A percentile compares a stretch with the other conserved stretches of the same genome.
Conservation (phyloP, 176 grass and related monocot species). For the Phragmites australis region DNA sequence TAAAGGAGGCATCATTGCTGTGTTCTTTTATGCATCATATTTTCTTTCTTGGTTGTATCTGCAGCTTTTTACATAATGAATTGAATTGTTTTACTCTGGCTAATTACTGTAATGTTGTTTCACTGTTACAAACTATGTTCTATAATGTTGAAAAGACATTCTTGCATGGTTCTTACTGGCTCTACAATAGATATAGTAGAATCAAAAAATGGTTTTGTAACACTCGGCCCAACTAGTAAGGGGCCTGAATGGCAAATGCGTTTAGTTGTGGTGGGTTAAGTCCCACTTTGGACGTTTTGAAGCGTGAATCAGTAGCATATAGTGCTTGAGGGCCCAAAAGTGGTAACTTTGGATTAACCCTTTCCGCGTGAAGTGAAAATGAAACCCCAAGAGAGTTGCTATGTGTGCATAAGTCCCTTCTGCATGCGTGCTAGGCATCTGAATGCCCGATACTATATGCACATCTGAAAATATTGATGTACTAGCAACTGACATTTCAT, state of each 20-base stretch:
- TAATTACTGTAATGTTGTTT: neutral
- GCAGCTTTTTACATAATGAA: neutral
- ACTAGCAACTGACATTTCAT: constrained; percentile 1
- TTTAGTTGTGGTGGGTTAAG: neutral
- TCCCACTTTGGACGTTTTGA: neutral
- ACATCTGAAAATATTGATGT: neutral
- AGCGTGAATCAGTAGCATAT: too few species aligned
- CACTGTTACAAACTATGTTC: neutral
- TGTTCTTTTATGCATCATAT: neutral
- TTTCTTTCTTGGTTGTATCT: neutral
- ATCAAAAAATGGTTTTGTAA: neutral
- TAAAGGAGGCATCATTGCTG: neutral
- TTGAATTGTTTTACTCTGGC: neutral
- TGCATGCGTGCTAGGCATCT: neutral
- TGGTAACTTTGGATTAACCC: neutral
- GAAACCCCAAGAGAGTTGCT: constrained; percentile 4
- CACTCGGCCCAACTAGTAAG: neutral
- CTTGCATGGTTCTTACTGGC: neutral
- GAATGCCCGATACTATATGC: neutral
- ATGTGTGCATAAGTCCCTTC: neutral
- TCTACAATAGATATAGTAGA: neutral
- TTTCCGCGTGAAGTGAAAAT: neutral
- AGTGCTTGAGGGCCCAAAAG: neutral
- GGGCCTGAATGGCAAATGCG: neutral
- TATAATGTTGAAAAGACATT: neutral